Conservation (phyloP, 208 protist genomes). For the Novymonas esmeraldas region DNA sequence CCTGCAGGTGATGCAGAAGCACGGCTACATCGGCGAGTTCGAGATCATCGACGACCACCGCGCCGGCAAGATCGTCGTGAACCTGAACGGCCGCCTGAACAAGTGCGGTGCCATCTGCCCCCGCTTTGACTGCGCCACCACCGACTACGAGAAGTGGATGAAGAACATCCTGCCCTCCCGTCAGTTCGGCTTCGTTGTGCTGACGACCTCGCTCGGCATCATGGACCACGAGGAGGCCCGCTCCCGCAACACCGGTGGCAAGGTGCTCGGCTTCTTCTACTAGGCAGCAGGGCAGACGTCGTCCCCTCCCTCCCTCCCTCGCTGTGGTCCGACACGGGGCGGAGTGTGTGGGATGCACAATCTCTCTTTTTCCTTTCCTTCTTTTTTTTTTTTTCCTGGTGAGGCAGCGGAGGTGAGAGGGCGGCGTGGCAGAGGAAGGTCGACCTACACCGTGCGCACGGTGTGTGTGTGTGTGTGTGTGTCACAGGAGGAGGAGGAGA, state of each 20-base stretch:
- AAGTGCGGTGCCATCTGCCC: slow-evolving; percentile 99
- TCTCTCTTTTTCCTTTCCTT: background rate
- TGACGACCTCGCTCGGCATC: slow-evolving; percentile 99
- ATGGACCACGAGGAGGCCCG: slow-evolving; percentile 99
- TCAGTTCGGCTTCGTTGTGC: slow-evolving; percentile 99
- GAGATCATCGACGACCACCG: slow-evolving; percentile 99
- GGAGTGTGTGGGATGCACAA: background rate
- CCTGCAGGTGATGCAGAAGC: slow-evolving; percentile 99
- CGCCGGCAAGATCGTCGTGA: slow-evolving; percentile 99
- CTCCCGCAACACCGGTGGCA: slow-evolving; percentile 99
- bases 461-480: background rate
- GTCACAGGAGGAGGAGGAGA: no score
- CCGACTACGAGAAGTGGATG: slow-evolving; percentile 99
- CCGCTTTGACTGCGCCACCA: slow-evolving; percentile 97
- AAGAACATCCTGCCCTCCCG: slow-evolving; percentile 99
- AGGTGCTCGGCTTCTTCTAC: slow-evolving; percentile 99
- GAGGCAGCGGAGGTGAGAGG: no score
- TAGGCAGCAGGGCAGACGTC: slow-evolving; percentile 61
- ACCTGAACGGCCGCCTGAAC: slow-evolving; percentile 99
- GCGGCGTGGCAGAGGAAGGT: no score
- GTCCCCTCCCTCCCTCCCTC: background rate
- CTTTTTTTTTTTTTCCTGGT: background rate
- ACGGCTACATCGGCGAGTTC: slow-evolving; percentile 99
- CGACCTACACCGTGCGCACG: no score
- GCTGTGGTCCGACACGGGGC: background rate